Conservation (phyloP, 495 filamentous ascomycete genomes). For the Choiromyces venosus region DNA sequence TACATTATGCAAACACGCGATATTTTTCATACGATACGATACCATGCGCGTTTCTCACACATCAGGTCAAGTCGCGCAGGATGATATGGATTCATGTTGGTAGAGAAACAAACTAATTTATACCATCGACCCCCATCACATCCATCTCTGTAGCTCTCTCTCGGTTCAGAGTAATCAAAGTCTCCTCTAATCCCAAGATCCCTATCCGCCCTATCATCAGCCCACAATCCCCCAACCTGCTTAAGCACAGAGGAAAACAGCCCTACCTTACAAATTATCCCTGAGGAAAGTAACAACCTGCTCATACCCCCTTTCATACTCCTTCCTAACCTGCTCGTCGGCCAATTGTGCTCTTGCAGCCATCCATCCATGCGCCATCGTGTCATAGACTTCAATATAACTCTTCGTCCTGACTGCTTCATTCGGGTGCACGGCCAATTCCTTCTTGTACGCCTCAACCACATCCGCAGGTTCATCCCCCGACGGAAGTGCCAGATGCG, state of each 20-base stretch:
- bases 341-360: conserved; percentile 54
- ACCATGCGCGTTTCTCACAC: no score
- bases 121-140: no score
- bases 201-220: not conserved
- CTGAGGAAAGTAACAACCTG: conserved; percentile 23
- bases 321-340: conserved; percentile 48
- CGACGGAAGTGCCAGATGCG: conserved; percentile 53
- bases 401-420: conserved; percentile 41
- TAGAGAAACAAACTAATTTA: no score
- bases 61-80: no score
- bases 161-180: no score
- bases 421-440: conserved; percentile 37
- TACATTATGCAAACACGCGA: no score
- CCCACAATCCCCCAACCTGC: not conserved
- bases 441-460: conserved; percentile 46
- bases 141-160: no score
- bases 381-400: conserved; percentile 50
- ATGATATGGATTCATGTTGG: no score
- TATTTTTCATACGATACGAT: no score
- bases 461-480: conserved; percentile 50
- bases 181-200: not conserved
- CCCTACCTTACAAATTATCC: conserved; percentile 2
- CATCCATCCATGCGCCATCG: conserved; percentile 61
- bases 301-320: conserved; percentile 51
- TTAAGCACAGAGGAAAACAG: no score